Evolutionary conservation across 2,329 filamentous ascomycete species (phyloP), one percentile per base, ranked within the genome.

Genomic region (Colletotrichum incanum): DNA sequence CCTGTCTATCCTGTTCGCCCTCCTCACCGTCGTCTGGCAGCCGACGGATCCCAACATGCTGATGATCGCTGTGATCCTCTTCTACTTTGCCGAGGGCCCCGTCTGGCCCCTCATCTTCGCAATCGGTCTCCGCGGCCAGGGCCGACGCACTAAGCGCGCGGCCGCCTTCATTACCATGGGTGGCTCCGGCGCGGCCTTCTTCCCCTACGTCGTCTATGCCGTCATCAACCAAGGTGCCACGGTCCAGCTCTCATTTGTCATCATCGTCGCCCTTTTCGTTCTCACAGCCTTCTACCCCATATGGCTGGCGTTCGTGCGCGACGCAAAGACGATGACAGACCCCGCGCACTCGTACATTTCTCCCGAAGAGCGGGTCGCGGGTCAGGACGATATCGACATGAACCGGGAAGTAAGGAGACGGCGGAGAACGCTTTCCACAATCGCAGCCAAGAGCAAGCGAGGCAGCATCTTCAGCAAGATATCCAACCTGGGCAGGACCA

Each of bases 51-150:
- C 87, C 0, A 86, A 90, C 74, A 75, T 88, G 0, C 79, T 91
- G 31, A 82, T 85, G 31, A 85, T 90, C n/a, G 91, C 94, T 74
- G 83, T 93, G 2, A 85, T 92, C 49, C 76, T 95, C 37, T 93
- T 93, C 74, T 92, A 94, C 75, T 94, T 97, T 81, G 94, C 93
- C 77, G 94, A 96, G 80, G 93, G 92, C 0, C 94, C 94, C 63
- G 90, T 94, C 76, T 97, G 94, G 86, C 94, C 95, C 0, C 91
- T 95, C 1, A 91, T 96, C 72, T 94, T 95, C 75, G 91, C 93
- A 4, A 87, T 96, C 16, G 93, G 93, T 3, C 91, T 97, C 71
- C 90, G 94, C 3, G 94, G 94, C 0, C 89, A 97, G 61, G 94
- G 94, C 0, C 88, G 89, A n/a, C 88, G 94, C 75, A 95, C 93